These are phyloP conservation scores for Quercus agrifolia DNA, from an alignment of 306 rosid genomes.

Conservation along the genomic window DNA sequence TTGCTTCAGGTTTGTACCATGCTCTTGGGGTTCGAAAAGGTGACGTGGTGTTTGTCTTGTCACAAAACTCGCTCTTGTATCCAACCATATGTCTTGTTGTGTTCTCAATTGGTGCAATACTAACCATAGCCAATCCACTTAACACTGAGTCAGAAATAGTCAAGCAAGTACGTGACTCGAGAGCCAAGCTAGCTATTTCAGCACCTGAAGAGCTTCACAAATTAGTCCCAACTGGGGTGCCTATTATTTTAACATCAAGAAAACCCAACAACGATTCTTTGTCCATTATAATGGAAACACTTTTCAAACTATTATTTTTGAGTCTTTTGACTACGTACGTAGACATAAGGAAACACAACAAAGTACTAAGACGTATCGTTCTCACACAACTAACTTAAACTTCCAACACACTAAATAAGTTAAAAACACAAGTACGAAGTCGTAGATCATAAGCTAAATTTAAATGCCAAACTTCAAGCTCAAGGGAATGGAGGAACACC, in stretches of 20 bases:
- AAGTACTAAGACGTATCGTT: too few species aligned
- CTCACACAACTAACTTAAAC: too few species aligned
- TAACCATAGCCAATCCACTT: constrained; percentile 75
- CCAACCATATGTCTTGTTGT: constrained; percentile 72
- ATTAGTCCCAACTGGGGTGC: constrained; percentile 2
- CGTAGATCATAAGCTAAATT: too few species aligned
- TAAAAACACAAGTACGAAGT: too few species aligned
- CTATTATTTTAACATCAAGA: too few species aligned
- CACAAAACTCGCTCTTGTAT: constrained; percentile 63
- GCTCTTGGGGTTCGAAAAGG: constrained; percentile 69
- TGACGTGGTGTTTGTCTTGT: constrained; percentile 66
- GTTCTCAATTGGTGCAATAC: constrained; percentile 65
- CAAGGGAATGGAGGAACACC: constrained; percentile 57
- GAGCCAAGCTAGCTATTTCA: constrained; percentile 68
- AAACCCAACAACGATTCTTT: too few species aligned
- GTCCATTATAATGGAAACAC: too few species aligned
- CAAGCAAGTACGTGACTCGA: constrained; percentile 68
- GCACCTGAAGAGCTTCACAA: constrained; percentile 69
- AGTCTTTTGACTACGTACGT: too few species aligned
- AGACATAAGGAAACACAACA: too few species aligned
- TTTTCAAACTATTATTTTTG: too few species aligned
- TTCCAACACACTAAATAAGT: too few species aligned
- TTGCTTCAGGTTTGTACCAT: constrained; percentile 62
- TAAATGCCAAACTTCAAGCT: constrained; percentile 6
- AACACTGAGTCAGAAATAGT: constrained; percentile 64